Conservation (phyloP, 202 grass and related monocot species). For the Panicum virgatum region DNA sequence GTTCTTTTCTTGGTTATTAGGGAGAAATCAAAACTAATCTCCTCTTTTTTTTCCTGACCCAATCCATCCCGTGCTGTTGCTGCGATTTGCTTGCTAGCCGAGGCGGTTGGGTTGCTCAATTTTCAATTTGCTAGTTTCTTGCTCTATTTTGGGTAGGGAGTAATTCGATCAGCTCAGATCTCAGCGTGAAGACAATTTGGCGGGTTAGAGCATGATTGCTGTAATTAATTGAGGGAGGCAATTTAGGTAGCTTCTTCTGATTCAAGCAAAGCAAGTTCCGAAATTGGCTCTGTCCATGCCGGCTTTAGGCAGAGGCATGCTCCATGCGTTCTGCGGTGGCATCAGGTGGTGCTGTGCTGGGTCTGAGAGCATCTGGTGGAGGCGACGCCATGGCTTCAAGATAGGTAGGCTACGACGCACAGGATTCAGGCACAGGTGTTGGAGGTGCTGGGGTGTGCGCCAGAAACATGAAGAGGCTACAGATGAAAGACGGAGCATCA, state of each 20-base stretch:
- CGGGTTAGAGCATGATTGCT: background rate
- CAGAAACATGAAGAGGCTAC: background rate
- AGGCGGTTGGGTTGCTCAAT: background rate
- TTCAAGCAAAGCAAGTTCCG: background rate
- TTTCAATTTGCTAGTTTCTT: background rate
- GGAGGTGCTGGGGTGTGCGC: background rate
- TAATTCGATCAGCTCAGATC: background rate
- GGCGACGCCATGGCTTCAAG: background rate
- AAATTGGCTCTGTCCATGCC: background rate
- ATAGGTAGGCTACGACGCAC: background rate
- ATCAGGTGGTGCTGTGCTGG: background rate
- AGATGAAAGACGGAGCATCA: background rate
- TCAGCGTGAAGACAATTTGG: background rate
- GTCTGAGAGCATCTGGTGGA: background rate
- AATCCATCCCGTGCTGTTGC: background rate
- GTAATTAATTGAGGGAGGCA: background rate
- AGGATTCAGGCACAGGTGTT: background rate
- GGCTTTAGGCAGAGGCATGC: background rate
- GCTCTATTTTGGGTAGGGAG: background rate
- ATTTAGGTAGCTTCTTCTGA: background rate
- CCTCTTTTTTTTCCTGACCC: background rate
- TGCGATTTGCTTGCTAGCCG: background rate
- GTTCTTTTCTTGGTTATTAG: slow-evolving; percentile 1
- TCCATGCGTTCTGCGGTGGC: background rate
- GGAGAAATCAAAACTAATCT: background rate